phyloP scores from a whole-genome alignment of 179 eudicot species.

The Vitellaria paradoxa region DNA sequence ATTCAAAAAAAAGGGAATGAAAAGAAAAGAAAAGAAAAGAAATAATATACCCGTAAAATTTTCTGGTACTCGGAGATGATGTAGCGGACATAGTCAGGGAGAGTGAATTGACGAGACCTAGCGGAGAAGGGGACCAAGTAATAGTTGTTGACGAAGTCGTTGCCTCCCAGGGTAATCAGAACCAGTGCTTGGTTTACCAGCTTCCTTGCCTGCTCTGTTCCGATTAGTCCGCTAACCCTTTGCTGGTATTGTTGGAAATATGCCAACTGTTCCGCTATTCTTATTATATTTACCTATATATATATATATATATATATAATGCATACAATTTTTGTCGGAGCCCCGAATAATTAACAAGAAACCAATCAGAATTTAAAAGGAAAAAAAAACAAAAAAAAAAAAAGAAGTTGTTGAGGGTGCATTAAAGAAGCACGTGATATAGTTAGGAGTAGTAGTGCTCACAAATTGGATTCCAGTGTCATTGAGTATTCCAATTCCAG shows the following conservation, averaged over 20 bases:
- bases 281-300: constrained; percentile 22
- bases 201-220: constrained; percentile 5
- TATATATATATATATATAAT: neutral
- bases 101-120: constrained; percentile 23
- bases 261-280: constrained; percentile 19
- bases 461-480: constrained; percentile 65
- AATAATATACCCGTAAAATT: constrained; percentile 19
- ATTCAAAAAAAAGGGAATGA: too few species aligned
- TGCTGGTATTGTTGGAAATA: constrained; percentile 28
- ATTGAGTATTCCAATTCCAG: constrained; percentile 57
- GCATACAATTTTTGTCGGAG: too few species aligned
- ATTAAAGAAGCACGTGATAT: too few species aligned
- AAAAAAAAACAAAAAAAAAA: too few species aligned
- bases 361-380: too few species aligned
- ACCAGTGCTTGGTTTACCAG: constrained; percentile 23
- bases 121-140: constrained; percentile 26
- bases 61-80: constrained; percentile 26
- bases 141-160: constrained; percentile 30
- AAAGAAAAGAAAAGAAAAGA: neutral
- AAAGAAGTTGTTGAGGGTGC: too few species aligned
- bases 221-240: constrained; percentile 17
- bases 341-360: too few species aligned
- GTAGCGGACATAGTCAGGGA: constrained; percentile 17
- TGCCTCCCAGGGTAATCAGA: constrained; percentile 22
- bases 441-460: constrained; percentile 7